phyloP scores from a whole-genome alignment of 2,329 filamentous ascomycete genomes.

The Daldinia sp. region DNA sequence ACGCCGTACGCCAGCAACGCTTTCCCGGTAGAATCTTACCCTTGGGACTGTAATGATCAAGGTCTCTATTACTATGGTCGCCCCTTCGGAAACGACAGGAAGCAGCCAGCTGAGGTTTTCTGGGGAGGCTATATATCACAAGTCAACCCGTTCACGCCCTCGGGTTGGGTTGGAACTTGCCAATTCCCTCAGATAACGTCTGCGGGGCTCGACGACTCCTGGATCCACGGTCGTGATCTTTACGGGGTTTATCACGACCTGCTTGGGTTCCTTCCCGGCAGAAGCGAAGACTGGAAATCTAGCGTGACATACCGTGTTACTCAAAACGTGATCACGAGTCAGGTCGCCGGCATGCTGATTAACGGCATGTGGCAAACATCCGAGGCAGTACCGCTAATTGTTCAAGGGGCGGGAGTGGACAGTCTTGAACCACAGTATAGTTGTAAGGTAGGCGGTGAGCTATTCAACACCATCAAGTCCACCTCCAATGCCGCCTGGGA shows the following conservation, averaged over 20 bases:
- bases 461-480: slow-evolving; percentile 61
- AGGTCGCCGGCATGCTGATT: slow-evolving; percentile 81
- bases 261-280: slow-evolving; percentile 73
- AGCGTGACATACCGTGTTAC: slow-evolving; percentile 77
- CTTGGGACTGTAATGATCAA: slow-evolving; percentile 79
- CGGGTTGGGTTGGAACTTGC: slow-evolving; percentile 79
- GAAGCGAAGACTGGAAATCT: slow-evolving; percentile 56
- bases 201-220: slow-evolving; percentile 78
- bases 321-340: slow-evolving; percentile 84
- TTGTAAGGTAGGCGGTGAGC: slow-evolving; percentile 65
- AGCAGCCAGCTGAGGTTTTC: slow-evolving; percentile 64
- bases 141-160: slow-evolving; percentile 74
- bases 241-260: slow-evolving; percentile 80
- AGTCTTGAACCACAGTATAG: slow-evolving; percentile 79
- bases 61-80: slow-evolving; percentile 77
- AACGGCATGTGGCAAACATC: slow-evolving; percentile 72
- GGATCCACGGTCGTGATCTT: slow-evolving; percentile 80
- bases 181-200: slow-evolving; percentile 85
- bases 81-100: slow-evolving; percentile 57
- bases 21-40: slow-evolving; percentile 78
- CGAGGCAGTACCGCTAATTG: slow-evolving; percentile 59
- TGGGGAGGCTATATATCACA: slow-evolving; percentile 73
- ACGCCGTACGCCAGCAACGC: slow-evolving; percentile 83
- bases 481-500: slow-evolving; percentile 67
- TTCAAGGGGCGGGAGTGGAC: slow-evolving; percentile 71